Conservation (phyloP, 2,329 filamentous ascomycete species). For the Monilinia fructicola region DNA sequence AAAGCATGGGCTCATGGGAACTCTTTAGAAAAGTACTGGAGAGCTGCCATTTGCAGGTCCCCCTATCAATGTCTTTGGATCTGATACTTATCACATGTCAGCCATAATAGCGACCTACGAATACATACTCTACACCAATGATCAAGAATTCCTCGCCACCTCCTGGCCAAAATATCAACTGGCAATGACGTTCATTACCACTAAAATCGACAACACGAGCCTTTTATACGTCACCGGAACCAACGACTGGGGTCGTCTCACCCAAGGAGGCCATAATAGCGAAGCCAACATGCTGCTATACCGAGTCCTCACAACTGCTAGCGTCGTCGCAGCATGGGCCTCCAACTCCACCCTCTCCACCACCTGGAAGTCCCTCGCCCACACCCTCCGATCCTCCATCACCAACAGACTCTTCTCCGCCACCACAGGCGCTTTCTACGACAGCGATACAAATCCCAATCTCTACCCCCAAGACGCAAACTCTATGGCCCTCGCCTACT, state of each 20-base stretch:
- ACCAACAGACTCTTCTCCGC: constrained; percentile 25
- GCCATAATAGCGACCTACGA: background rate
- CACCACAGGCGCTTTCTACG: constrained; percentile 34
- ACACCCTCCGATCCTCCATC: constrained; percentile 29
- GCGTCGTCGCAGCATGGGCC: constrained; percentile 47
- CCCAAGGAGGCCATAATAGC: constrained; percentile 37
- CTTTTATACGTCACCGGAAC: constrained; percentile 35
- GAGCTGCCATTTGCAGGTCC: constrained; percentile 48
- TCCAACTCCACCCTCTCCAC: constrained; percentile 31
- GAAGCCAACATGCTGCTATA: constrained; percentile 42
- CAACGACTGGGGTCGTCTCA: constrained; percentile 37
- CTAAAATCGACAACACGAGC: constrained; percentile 41
- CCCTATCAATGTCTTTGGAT: background rate
- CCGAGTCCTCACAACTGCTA: constrained; percentile 49
- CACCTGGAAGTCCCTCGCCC: constrained; percentile 29
- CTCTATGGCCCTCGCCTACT: constrained; percentile 49
- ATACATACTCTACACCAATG: background rate
- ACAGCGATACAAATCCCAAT: constrained; percentile 50
- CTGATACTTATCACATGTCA: background rate
- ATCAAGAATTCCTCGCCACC: background rate
- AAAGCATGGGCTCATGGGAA: background rate
- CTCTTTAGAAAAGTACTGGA: constrained; percentile 41
- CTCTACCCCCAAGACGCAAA: constrained; percentile 62
- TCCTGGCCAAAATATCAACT: background rate
- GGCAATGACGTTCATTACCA: background rate